Conservation (phyloP, 495 filamentous ascomycete species). For the Monascus purpureus region DNA sequence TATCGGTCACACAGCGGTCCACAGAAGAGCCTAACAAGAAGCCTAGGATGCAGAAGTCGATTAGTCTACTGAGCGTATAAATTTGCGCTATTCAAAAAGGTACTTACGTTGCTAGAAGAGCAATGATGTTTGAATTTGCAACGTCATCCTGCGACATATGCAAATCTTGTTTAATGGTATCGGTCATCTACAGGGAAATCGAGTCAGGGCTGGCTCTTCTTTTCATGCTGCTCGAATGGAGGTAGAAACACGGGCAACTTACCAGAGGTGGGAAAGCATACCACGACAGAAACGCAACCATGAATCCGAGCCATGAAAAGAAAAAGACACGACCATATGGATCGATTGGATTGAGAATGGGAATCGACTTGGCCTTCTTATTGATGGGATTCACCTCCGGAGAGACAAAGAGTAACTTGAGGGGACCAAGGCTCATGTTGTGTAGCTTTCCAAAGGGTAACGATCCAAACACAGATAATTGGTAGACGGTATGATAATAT, state of each 20-base stretch:
- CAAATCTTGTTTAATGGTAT: slow-evolving; percentile 67
- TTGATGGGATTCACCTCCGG: slow-evolving; percentile 58
- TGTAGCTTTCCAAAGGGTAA: no score
- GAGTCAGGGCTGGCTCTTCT: slow-evolving; percentile 1
- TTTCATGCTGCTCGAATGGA: not conserved
- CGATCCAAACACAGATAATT: no score
- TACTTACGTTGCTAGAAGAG: slow-evolving; percentile 67
- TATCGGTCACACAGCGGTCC: slow-evolving; percentile 77
- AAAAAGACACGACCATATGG: slow-evolving; percentile 82
- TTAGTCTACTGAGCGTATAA: no score
- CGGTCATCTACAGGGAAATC: slow-evolving; percentile 39
- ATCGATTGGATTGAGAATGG: slow-evolving; percentile 66
- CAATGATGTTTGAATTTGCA: slow-evolving; percentile 85
- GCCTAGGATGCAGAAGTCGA: slow-evolving; percentile 23
- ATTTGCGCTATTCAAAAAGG: no score
- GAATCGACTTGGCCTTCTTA: slow-evolving; percentile 67
- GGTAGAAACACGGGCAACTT: slow-evolving; percentile 15
- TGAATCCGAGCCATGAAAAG: slow-evolving; percentile 91
- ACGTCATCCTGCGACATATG: slow-evolving; percentile 56
- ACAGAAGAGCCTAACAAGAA: slow-evolving; percentile 68
- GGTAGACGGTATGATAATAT: no score
- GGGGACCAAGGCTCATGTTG: not conserved
- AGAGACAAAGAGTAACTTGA: slow-evolving; percentile 17
- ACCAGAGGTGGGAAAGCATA: slow-evolving; percentile 73
- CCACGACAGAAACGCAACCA: slow-evolving; percentile 92